Conservation (phyloP, 371 early-diverging fungal species). For the Coemansia sp. region DNA sequence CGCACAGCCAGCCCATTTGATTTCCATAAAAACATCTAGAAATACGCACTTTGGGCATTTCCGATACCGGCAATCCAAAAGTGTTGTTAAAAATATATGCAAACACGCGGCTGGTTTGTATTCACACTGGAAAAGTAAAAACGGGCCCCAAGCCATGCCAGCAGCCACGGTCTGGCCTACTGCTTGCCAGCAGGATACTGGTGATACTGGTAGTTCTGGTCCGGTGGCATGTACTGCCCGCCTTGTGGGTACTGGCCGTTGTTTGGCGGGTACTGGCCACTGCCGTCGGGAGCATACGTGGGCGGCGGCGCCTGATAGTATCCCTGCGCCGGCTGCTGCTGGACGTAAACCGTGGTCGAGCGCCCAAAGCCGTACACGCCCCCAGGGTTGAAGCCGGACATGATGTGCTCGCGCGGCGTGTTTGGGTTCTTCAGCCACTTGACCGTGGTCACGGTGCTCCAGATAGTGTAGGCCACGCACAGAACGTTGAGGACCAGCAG, state of each 20-base stretch:
- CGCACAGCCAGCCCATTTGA: too few relatives aligned
- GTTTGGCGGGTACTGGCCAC: slow-evolving; percentile 1
- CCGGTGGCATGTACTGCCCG: neutral
- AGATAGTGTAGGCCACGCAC: slow-evolving; percentile 27
- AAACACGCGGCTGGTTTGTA: neutral
- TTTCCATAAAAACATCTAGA: neutral
- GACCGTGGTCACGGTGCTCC: slow-evolving; percentile 22
- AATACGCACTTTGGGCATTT: slow-evolving; percentile 1
- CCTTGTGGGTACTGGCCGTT: neutral
- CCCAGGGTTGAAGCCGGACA: slow-evolving; percentile 22
- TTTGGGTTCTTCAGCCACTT: slow-evolving; percentile 35
- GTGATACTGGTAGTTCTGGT: slow-evolving; percentile 1
- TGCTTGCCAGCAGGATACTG: slow-evolving; percentile 7
- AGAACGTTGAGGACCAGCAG: slow-evolving; percentile 39
- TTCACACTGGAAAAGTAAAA: neutral
- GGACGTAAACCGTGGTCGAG: slow-evolving; percentile 24
- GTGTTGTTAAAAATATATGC: neutral
- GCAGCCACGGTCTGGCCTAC: neutral
- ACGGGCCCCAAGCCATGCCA: neutral
- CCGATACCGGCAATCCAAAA: neutral
- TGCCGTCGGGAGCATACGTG: slow-evolving; percentile 17
- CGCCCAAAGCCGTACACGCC: slow-evolving; percentile 10
- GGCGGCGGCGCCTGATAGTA: slow-evolving; percentile 38
- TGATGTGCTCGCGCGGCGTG: slow-evolving; percentile 34
- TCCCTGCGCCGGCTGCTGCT: slow-evolving; percentile 13